These are phyloP conservation scores for Cryptococcus sp. DNA, from an alignment of 1,284 basidiomycete genomes.

Conservation along the genomic window DNA sequence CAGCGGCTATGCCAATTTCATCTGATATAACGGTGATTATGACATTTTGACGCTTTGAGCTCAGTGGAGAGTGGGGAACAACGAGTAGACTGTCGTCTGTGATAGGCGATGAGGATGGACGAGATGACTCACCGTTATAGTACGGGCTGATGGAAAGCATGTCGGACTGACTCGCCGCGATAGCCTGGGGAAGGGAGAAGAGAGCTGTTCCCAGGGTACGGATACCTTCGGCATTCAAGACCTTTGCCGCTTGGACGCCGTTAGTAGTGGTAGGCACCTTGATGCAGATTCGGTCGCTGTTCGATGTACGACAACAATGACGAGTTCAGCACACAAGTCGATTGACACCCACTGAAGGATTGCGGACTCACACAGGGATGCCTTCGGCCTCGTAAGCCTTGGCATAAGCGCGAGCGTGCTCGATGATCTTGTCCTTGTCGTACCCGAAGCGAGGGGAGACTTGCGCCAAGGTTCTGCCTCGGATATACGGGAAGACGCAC, in stretches of 20 bases:
- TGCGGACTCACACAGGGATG: constrained; percentile 22
- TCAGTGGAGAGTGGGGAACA: too few species aligned
- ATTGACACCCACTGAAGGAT: not conserved
- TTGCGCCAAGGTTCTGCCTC: constrained; percentile 33
- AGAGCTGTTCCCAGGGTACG: constrained; percentile 46
- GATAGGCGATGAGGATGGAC: not conserved
- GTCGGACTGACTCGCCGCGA: constrained; percentile 45
- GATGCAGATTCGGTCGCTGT: constrained; percentile 45
- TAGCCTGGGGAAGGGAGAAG: constrained; percentile 46
- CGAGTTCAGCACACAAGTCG: not conserved
- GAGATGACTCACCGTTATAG: constrained; percentile 39
- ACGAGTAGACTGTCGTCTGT: too few species aligned
- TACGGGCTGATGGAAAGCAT: constrained; percentile 48
- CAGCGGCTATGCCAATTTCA: not conserved
- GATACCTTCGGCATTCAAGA: constrained; percentile 39
- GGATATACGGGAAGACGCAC: constrained; percentile 24
- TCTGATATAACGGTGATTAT: not conserved
- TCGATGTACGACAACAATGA: not conserved
- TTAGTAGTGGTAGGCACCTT: constrained; percentile 49
- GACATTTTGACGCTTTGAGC: too few species aligned
- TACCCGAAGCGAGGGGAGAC: constrained; percentile 24
- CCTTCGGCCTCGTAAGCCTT: constrained; percentile 29
- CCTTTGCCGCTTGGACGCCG: constrained; percentile 42
- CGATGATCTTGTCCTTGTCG: constrained; percentile 27
- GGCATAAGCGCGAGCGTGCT: constrained; percentile 26